Conservation (phyloP, 2,329 filamentous ascomycete genomes). For the Sporothrix pseudoabietina region DNA sequence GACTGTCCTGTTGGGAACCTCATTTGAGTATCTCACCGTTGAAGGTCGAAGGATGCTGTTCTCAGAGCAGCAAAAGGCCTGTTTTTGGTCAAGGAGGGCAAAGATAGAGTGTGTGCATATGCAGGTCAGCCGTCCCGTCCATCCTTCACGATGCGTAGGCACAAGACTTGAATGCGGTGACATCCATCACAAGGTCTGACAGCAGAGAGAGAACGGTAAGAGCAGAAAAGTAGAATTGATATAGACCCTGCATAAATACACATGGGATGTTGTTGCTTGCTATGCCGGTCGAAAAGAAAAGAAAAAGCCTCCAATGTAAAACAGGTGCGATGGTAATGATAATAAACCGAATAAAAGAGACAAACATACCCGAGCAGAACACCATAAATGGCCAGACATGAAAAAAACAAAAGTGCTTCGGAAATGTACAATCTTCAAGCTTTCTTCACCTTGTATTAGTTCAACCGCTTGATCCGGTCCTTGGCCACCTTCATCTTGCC, state of each 20-base stretch:
- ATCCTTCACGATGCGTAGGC: not conserved
- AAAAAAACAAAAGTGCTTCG: not conserved
- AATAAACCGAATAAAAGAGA: not conserved
- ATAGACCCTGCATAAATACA: not conserved
- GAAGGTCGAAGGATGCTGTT: not conserved
- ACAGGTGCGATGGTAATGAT: not conserved
- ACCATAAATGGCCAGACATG: not conserved
- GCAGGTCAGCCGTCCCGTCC: not conserved
- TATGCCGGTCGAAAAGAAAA: slow-evolving; percentile 5
- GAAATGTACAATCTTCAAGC: slow-evolving; percentile 2
- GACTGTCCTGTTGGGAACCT: not conserved
- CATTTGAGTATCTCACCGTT: not conserved
- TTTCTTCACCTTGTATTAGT: slow-evolving; percentile 19
- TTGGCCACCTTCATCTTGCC: slow-evolving; percentile 75
- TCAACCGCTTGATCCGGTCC: slow-evolving; percentile 68
- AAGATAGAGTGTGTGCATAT: slow-evolving; percentile 24
- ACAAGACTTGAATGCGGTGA: not conserved
- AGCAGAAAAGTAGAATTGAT: not conserved
- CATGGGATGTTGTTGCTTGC: slow-evolving; percentile 3
- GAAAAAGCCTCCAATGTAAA: not conserved
- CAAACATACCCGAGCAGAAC: not conserved
- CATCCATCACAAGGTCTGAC: not conserved
- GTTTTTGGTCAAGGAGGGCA: too few relatives aligned
- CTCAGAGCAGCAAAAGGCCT: not conserved
- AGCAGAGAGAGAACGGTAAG: not conserved